Conservation (phyloP, 1,284 basidiomycete genomes). For the Tausonia pullulans region DNA sequence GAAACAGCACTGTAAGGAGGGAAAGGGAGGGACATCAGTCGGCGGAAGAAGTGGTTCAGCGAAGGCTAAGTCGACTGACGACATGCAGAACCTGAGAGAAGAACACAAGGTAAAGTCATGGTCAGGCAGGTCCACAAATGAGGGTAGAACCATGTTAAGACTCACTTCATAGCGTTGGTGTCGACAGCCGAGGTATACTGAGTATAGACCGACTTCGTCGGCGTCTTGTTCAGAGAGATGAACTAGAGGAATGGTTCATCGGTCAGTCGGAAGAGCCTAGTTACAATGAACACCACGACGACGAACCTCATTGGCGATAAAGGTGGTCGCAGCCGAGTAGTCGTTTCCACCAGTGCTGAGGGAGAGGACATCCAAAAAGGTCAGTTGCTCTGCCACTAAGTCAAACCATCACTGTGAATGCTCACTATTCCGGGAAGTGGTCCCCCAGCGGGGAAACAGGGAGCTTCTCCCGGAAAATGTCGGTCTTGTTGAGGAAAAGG, state of each 20-base stretch:
- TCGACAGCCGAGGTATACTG: not conserved
- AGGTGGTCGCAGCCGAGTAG: not conserved
- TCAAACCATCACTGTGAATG: no score
- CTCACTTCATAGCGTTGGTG: not conserved
- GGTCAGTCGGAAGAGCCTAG: not conserved
- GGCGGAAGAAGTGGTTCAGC: no score
- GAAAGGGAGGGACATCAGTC: no score
- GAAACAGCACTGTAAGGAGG: no score
- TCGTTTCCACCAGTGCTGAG: not conserved
- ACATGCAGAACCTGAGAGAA: no score
- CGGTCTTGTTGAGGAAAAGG: conserved; percentile 88
- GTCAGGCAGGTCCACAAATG: no score
- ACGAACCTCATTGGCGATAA: not conserved
- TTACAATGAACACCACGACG: not conserved
- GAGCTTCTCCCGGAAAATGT: conserved; percentile 87
- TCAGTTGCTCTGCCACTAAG: no score
- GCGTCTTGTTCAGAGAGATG: not conserved
- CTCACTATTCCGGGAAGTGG: conserved; percentile 48
- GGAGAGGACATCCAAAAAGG: no score
- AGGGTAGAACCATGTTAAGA: not conserved
- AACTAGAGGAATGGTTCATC: not conserved
- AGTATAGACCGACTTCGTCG: not conserved
- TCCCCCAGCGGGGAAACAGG: conserved; percentile 69
- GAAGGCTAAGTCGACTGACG: no score
- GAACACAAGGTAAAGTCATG: no score